Evolutionary conservation across 2,329 filamentous ascomycete genomes (phyloP), one percentile per base, ranked within the genome.

Genomic region (Fusarium sp.): DNA sequence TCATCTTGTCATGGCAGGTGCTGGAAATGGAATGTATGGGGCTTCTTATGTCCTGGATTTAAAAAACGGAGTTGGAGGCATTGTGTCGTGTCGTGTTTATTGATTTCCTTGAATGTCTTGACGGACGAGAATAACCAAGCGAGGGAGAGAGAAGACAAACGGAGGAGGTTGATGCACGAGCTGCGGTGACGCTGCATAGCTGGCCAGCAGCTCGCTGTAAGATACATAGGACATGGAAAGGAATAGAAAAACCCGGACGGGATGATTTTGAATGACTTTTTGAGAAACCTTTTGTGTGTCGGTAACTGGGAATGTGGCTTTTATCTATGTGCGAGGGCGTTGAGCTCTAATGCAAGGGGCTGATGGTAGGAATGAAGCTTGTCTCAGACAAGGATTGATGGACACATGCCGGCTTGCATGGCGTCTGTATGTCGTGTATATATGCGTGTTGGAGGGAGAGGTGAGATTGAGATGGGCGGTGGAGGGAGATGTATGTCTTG

Each of bases 41-140:
- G 72, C 76, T 76, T 71, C 57, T 73, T 70, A 71, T 65, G 74
- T 74, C 70, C 65, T 78, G 68, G 72, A 66, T 61, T 45, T 72
- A 78, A 77, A 76, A 72, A 73, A 68, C 43, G 76, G 76, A 78
- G 76, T 78, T 78, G 74, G 68, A 62, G 65, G 74, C 59, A 74
- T 66, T 68, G 38, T 78, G 63, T 70, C 74, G 66, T 74, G 71
- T 71, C 68, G 75, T 77, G 66, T 50, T 78, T 40, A 77, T 75
- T 69, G 59, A 69, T 74, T 72, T 73, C 65, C 75, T 77, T 74
- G 58, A 64, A 78, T 71, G 70, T 76, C 60, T 70, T 69, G 72
- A 78, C 73, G 74, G 69, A 76, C 69, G 67, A 68, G 65, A 57
- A 67, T 58, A 59, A 62, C 43, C 52, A 54, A 52, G 68, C 15